phyloP scores from a whole-genome alignment of 2,329 filamentous ascomycete species.

The Xenosphaeropsis pyriputrescens region DNA sequence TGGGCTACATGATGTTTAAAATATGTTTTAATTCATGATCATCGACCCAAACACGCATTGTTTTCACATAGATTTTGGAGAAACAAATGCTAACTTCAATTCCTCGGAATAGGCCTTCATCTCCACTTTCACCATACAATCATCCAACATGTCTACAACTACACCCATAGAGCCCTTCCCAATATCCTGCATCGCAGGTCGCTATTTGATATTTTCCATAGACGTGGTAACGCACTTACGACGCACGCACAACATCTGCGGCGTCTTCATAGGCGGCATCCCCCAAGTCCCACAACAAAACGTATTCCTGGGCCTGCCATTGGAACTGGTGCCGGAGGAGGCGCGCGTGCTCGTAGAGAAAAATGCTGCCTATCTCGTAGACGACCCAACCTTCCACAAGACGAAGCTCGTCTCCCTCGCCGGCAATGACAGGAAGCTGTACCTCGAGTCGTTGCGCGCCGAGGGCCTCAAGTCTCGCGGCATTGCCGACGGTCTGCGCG shows the following conservation, averaged over 20 bases:
- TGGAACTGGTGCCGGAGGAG: conserved; percentile 87
- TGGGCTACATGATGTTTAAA: conserved; percentile 28
- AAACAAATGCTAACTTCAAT: conserved; percentile 1
- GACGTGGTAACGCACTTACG: conserved; percentile 66
- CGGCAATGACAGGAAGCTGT: conserved; percentile 43
- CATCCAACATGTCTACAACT: conserved; percentile 7
- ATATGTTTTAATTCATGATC: conserved; percentile 33
- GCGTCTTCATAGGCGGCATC: conserved; percentile 73
- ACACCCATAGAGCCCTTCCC: conserved; percentile 41
- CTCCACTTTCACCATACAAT: conserved; percentile 5
- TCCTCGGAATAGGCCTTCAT: neutral
- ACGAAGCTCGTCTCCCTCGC: conserved; percentile 46
- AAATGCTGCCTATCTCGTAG: conserved; percentile 63
- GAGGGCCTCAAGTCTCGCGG: conserved; percentile 30
- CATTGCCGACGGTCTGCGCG: conserved; percentile 16
- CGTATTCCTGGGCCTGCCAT: conserved; percentile 75
- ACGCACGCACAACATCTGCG: conserved; percentile 69
- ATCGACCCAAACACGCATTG: neutral
- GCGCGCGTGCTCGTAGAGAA: conserved; percentile 67
- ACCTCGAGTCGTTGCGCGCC: conserved; percentile 38
- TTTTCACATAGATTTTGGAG: conserved; percentile 1
- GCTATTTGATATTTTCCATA: conserved; percentile 83
- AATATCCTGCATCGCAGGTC: conserved; percentile 66
- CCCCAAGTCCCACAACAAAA: conserved; percentile 93
- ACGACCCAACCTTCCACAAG: conserved; percentile 61